Evolutionary conservation across 1,284 basidiomycete species (phyloP), one percentile per base, ranked within the genome.

Genomic region (Cutaneotrichosporon dermatis): DNA sequence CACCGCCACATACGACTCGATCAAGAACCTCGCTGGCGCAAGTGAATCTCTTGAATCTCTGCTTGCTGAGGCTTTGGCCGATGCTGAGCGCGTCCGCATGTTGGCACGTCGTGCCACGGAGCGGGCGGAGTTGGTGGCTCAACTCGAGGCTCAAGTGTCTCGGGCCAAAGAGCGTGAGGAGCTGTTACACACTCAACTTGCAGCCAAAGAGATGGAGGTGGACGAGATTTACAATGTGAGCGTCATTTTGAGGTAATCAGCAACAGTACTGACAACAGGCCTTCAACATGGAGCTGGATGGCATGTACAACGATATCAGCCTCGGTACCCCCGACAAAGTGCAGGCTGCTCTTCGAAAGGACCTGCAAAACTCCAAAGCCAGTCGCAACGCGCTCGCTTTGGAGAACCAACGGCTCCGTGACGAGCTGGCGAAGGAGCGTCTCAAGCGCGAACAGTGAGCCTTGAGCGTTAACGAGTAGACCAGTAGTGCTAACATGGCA

Each of bases 201-300:
- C 82, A 10, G 88, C 91, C 69, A 83, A 85, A 40, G 88, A 86
- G n/a, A 83, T 86, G 2, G 91, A 94, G 79, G 88, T 92, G 72
- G 89, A 92, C 68, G 88, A 90, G 69, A 86, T 93, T 82, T 94
- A 92, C 70, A 88, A 92, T 80, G 90, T 90, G 61, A 71, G 84
- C 74, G 53, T 40, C 39, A 40, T 9, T 10, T 16, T 16, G 15
- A 11, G 9, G 16, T 16, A 25, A 25, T 25, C 25, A 25, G 25
- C 25, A 25, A 25, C 25, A 25, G 25, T 25, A 25, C 60, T 46
- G 59, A 60, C 51, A 50, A 55, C 62, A 92, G 90, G 87, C 89
- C 4, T 93, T 95, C 80, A 94, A 94, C 71, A 89, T 91, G 66
- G 92, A 94, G 73, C 82, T 95, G 42, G 90, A 92, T 66, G 85